These are phyloP conservation scores for Panaeolus papilionaceus DNA, from an alignment of 768 basidiomycete genomes.

Conservation along the genomic window DNA sequence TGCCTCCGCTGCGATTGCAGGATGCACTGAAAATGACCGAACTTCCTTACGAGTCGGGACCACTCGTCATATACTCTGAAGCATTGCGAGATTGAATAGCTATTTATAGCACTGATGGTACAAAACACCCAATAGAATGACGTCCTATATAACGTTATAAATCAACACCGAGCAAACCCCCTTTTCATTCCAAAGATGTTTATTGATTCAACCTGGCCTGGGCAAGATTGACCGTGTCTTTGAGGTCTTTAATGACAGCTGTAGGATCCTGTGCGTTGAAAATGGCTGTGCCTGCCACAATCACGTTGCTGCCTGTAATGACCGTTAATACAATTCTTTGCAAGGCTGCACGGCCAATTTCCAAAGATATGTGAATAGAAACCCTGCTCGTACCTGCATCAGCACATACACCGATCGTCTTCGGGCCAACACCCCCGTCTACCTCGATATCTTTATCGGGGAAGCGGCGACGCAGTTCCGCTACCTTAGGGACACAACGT, in stretches of 20 bases:
- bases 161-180: neutral
- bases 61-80: too few species aligned
- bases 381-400: constrained; percentile 69
- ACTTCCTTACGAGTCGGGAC: too few species aligned
- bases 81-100: neutral
- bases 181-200: neutral
- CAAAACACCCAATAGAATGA: constrained; percentile 9
- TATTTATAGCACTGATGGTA: constrained; percentile 13
- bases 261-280: constrained; percentile 84
- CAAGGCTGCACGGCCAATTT: neutral
- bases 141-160: constrained; percentile 14
- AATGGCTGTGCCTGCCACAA: constrained; percentile 97
- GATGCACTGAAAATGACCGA: too few species aligned
- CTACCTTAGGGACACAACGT: constrained; percentile 90
- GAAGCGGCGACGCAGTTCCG: constrained; percentile 88
- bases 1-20: too few species aligned
- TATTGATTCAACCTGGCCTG: constrained; percentile 46
- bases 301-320: constrained; percentile 90
- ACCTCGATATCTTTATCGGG: constrained; percentile 97
- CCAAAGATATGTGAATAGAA: constrained; percentile 3
- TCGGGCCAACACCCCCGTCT: constrained; percentile 95
- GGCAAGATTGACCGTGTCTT: constrained; percentile 70
- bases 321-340: neutral
- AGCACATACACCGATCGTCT: constrained; percentile 87
- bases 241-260: constrained; percentile 75